A percentile compares a stretch with the other conserved stretches of the same genome.
Evolutionary conservation across 176 grass and related monocot species (phyloP).

Genomic region (Phragmites australis): DNA sequence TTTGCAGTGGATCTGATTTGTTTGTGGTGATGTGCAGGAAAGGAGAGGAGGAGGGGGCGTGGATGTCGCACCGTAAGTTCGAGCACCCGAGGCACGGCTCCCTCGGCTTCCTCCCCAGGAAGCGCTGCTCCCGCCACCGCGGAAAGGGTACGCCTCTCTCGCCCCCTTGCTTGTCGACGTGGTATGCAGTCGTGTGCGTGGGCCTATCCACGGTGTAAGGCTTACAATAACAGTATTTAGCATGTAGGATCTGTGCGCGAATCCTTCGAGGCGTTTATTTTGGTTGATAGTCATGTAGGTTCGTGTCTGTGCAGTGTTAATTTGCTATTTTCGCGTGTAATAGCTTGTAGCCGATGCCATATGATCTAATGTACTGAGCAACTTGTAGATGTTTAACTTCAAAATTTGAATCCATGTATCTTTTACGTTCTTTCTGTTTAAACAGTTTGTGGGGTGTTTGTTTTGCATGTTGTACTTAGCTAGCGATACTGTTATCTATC

Average conservation of each 20-base stretch:
- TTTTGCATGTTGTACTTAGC: background rate
- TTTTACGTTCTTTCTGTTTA: background rate
- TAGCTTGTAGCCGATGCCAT: background rate
- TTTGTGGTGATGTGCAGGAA: constrained; percentile 28
- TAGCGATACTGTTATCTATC: background rate
- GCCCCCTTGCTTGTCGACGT: too few relatives aligned
- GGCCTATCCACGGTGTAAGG: background rate
- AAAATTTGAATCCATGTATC: too few relatives aligned
- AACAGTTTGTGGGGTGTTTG: background rate
- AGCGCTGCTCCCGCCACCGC: constrained; percentile 77
- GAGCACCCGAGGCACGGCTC: constrained; percentile 98
- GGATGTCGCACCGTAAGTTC: constrained; percentile 97
- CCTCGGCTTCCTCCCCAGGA: constrained; percentile 93
- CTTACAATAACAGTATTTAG: background rate
- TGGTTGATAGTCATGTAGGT: background rate
- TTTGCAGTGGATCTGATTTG: constrained; percentile 19
- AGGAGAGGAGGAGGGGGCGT: constrained; percentile 37
- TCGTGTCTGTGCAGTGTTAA: too few relatives aligned
- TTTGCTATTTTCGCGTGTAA: too few relatives aligned
- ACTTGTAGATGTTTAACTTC: background rate
- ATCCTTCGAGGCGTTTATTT: background rate
- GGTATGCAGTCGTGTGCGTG: background rate
- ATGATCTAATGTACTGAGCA: background rate
- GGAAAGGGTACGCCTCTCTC: constrained; percentile 63
- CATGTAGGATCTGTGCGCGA: background rate